Percentiles rank a stretch among this genome's conserved stretches.
Conservation (phyloP, 106 monocot genomes). For the Triglochin maritima region DNA sequence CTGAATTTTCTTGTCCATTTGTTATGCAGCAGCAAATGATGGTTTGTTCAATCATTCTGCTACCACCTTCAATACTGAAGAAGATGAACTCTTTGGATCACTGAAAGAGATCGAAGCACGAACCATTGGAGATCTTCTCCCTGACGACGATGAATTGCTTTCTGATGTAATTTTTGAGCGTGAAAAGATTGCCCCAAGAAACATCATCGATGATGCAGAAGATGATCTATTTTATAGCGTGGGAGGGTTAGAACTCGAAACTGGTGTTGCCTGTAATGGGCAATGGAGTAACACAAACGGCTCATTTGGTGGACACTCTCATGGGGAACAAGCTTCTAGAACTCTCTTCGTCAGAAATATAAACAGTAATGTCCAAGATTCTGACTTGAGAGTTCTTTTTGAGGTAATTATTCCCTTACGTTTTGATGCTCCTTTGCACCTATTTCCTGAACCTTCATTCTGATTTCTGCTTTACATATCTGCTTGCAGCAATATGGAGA, state of each 20-base stretch:
- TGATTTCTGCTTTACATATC: background rate
- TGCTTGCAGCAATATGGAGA: conserved; percentile 61
- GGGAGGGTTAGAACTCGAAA: conserved; percentile 72
- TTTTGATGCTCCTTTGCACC: background rate
- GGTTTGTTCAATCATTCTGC: conserved; percentile 15
- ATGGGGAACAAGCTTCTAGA: conserved; percentile 57
- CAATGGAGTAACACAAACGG: conserved; percentile 9
- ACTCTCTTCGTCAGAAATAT: conserved; percentile 84
- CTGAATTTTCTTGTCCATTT: background rate
- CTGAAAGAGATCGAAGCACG: conserved; percentile 69
- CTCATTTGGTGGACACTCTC: conserved; percentile 32
- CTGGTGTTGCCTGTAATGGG: conserved; percentile 8
- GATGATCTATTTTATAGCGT: conserved; percentile 69
- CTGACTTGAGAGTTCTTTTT: conserved; percentile 53
- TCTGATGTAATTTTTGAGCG: conserved; percentile 32
- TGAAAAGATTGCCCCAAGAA: conserved; percentile 16
- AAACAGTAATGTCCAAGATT: conserved; percentile 64
- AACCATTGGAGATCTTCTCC: conserved; percentile 71
- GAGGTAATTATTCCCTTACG: conserved; percentile 33
- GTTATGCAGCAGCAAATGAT: conserved; percentile 42
- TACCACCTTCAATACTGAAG: conserved; percentile 21
- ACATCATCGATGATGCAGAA: conserved; percentile 42
- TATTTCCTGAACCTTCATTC: background rate
- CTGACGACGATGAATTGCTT: conserved; percentile 77
- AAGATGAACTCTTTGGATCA: conserved; percentile 48